Conservation (phyloP, 306 rosid species). For the barrel medic (Medicago truncatula) region DNA sequence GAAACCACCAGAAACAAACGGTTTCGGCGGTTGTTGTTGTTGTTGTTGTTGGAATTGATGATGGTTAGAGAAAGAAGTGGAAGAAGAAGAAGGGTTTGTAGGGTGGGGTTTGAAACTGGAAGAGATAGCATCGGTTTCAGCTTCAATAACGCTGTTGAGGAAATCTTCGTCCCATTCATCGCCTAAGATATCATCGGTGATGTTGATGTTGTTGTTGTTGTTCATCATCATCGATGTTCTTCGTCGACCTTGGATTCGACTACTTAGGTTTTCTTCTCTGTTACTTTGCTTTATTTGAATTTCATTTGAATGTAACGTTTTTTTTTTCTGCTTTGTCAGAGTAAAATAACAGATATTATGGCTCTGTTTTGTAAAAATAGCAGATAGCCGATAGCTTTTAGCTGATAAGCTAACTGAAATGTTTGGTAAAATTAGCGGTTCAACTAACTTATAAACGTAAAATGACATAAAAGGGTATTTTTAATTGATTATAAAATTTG, state of each 20-base stretch:
- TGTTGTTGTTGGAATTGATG: not conserved
- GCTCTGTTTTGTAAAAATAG: too few relatives aligned
- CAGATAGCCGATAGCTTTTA: too few relatives aligned
- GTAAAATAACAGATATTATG: too few relatives aligned
- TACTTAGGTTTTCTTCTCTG: not conserved
- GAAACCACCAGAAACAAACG: not conserved
- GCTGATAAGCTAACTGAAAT: too few relatives aligned
- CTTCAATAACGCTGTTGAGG: not conserved
- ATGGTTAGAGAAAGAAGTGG: not conserved
- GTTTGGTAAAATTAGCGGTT: too few relatives aligned
- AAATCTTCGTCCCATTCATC: slow-evolving; percentile 1
- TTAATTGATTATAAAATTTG: too few relatives aligned
- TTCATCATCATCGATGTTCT: not conserved
- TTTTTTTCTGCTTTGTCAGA: not conserved
- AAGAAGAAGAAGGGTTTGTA: slow-evolving; percentile 3
- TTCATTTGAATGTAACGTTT: not conserved
- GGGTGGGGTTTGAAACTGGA: not conserved
- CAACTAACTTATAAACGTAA: too few relatives aligned
- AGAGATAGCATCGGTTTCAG: not conserved
- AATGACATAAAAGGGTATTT: too few relatives aligned
- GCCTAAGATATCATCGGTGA: not conserved
- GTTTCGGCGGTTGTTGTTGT: not conserved
- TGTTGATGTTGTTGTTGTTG: not conserved
- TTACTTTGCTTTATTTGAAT: not conserved
- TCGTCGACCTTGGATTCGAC: not conserved